Base-by-base conservation (phyloP, 257 asterid genomes). In the Echites panduratus region DNA sequence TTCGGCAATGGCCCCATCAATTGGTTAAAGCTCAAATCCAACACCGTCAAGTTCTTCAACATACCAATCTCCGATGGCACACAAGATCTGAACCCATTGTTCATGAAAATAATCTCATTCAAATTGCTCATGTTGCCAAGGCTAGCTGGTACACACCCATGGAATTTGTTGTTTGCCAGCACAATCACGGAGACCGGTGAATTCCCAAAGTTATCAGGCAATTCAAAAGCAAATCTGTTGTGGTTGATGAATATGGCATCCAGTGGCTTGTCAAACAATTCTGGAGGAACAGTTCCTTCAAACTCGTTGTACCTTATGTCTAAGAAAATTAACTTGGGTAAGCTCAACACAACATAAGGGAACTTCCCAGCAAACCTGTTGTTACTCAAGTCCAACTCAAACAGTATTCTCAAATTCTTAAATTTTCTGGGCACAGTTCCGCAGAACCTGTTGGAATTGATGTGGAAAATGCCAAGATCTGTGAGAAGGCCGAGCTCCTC, bases 141-240 rank as follows among this genome's bases (percentile, higher is more conserved):
- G 38, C 97, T 89, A 38, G 93, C 87, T 14, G 96, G 97, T 1
- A 91, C 82, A 58, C 97, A 89, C 17, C 97, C 97, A 71, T 89
- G 97, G 76, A 91, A 91, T 48, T 77, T 84, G 71, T 91, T 91
- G 78, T 83, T 87, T 2, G 96, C 96, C 20, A 91, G 50, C 2
- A 91, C 97, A 53, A 91, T 88, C 27, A 91, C 97, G 0, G 97
- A 91, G 4, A 91, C 97, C 26, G 97, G 97, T 6, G 97, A 91
- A 76, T 91, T 91, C 0, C 97, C 97, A 24, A 91, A 91, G 72
- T 91, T 91, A 32, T 88, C 97, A 0, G 97, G 97, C 80, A 89
- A 76, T 77, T 89, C 97, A 26, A 91, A 91, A 40, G 82, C 47
- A 56, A 91, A 91, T 48, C 97, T 76, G 73, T 91, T 91, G 78